Conservation (phyloP, 169 alveolate genomes). For the Eimeria necatrix region DNA sequence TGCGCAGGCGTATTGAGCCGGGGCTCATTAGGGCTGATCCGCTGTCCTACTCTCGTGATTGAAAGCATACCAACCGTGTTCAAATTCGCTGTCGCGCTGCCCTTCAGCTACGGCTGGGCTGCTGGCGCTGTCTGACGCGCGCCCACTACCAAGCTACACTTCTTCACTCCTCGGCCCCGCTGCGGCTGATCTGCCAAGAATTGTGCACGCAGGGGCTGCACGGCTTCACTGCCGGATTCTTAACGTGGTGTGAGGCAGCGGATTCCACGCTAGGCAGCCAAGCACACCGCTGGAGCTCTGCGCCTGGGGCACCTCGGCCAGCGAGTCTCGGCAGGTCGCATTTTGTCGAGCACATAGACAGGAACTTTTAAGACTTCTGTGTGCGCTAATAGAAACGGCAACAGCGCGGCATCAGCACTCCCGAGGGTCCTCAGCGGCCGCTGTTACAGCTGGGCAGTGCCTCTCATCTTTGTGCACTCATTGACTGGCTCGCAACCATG, state of each 20-base stretch:
- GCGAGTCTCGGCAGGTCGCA: no score
- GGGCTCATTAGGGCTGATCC: neutral
- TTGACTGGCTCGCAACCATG: no score
- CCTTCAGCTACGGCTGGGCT: neutral
- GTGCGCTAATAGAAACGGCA: no score
- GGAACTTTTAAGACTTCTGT: no score
- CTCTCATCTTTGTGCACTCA: no score
- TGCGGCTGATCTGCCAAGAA: neutral
- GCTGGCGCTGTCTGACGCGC: neutral
- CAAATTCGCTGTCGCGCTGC: neutral
- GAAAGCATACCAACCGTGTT: neutral
- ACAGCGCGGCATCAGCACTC: no score
- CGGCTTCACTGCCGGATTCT: neutral
- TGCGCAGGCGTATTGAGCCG: neutral
- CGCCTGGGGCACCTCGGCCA: neutral
- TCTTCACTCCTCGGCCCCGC: neutral
- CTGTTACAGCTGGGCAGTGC: no score
- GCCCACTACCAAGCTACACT: no score
- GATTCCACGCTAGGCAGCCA: neutral
- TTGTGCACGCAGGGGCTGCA: neutral
- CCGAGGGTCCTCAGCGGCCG: no score
- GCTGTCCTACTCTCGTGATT: neutral
- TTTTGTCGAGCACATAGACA: no score
- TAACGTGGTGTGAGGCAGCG: neutral
- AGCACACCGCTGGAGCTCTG: neutral